Evolutionary conservation across 768 basidiomycete species (phyloP).

Genomic region (Holtermannia corniformis): DNA sequence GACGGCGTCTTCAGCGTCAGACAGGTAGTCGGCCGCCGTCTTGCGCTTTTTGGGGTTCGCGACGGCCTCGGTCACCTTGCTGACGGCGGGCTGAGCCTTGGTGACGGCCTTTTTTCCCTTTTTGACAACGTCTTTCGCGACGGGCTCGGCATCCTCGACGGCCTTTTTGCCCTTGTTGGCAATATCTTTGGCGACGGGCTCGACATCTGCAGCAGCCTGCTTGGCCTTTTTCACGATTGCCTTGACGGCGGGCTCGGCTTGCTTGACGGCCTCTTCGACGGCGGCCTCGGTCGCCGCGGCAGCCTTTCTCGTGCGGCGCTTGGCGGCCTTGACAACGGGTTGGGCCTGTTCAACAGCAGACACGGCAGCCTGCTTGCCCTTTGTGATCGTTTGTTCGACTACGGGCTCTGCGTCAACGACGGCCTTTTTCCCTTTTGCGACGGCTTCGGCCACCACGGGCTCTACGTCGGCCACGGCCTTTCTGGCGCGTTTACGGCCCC

Average conservation of each 20-base stretch:
- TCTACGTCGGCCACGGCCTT: constrained; percentile 6
- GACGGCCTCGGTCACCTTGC: background rate
- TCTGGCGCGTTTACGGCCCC: constrained; percentile 21
- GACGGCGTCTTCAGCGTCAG: constrained; percentile 9
- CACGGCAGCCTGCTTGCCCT: constrained; percentile 35
- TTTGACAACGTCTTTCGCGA: constrained; percentile 2
- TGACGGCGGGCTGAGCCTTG: constrained; percentile 12
- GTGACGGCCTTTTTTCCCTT: constrained; percentile 6
- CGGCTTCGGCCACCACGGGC: constrained; percentile 3
- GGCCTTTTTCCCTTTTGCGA: constrained; percentile 14
- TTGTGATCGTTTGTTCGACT: constrained; percentile 15
- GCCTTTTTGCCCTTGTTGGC: constrained; percentile 10
- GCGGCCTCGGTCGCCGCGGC: constrained; percentile 17
- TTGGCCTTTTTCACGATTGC: constrained; percentile 16
- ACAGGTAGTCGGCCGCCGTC: constrained; percentile 13
- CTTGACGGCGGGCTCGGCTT: constrained; percentile 15
- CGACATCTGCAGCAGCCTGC: constrained; percentile 5
- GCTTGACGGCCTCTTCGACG: constrained; percentile 20
- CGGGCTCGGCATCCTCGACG: background rate
- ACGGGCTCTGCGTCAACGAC: constrained; percentile 7
- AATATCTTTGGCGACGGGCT: background rate
- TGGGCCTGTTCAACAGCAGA: constrained; percentile 23
- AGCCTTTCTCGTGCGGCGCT: constrained; percentile 16
- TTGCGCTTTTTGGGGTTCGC: constrained; percentile 16
- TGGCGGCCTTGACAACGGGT: constrained; percentile 16